Conservation (phyloP, 75 land plant genomes). For the Pinus tabuliformis region DNA sequence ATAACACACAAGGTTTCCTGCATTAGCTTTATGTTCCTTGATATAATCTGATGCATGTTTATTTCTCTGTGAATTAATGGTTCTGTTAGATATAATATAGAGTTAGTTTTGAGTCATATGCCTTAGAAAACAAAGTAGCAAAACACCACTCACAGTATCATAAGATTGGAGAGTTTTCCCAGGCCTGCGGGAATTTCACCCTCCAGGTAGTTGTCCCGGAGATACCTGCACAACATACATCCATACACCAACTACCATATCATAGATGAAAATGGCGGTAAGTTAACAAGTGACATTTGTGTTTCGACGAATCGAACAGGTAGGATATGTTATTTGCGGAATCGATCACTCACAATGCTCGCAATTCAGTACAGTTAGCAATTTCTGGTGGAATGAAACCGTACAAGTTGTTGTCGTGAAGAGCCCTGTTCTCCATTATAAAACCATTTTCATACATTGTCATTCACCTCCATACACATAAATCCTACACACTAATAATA, state of each 20-base stretch:
- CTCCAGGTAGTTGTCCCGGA: conserved; percentile 56
- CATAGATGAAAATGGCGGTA: background rate
- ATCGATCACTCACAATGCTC: conserved; percentile 71
- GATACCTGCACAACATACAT: conserved; percentile 33
- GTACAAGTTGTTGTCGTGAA: conserved; percentile 81
- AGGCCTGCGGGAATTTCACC: conserved; percentile 61
- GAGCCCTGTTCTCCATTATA: conserved; percentile 44
- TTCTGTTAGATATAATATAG: too few species aligned
- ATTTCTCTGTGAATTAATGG: too few species aligned
- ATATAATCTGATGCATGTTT: too few species aligned
- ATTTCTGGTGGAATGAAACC: conserved; percentile 79
- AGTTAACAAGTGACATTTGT: background rate
- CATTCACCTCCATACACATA: background rate
- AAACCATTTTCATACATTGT: background rate
- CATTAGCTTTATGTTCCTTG: background rate
- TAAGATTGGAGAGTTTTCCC: conserved; percentile 46
- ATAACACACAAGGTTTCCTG: background rate
- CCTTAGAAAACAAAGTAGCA: background rate
- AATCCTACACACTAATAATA: too few species aligned
- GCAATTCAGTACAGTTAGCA: conserved; percentile 59
- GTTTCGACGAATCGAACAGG: background rate
- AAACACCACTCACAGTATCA: conserved; percentile 33
- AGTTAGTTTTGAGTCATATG: too few species aligned
- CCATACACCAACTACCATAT: background rate
- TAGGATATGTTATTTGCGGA: background rate